Percentiles rank a stretch among this genome's conserved stretches.
phyloP scores from a whole-genome alignment of 768 basidiomycete genomes.

The Neoboletus magnificus region DNA sequence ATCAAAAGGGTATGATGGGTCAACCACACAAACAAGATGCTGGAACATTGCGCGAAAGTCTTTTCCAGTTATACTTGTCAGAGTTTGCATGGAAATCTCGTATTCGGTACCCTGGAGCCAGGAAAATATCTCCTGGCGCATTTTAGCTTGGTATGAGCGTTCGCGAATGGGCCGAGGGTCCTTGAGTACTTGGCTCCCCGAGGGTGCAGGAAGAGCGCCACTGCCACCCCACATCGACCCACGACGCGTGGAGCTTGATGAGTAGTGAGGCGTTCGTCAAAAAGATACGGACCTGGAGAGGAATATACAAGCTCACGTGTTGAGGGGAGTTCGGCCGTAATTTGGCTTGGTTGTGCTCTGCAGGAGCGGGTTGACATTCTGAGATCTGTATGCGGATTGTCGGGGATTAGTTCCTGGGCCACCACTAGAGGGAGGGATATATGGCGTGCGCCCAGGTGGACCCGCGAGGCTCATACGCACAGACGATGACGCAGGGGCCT shows the following conservation, averaged over 20 bases:
- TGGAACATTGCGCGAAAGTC: slow-evolving; percentile 86
- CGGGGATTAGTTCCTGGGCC: slow-evolving; percentile 52
- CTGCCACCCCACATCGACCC: slow-evolving; percentile 72
- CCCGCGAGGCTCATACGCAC: slow-evolving; percentile 73
- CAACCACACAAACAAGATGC: slow-evolving; percentile 66
- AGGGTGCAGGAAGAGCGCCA: slow-evolving; percentile 41
- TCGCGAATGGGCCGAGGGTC: slow-evolving; percentile 82
- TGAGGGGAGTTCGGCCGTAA: slow-evolving; percentile 72
- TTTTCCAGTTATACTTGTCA: slow-evolving; percentile 78
- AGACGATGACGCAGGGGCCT: slow-evolving; percentile 44
- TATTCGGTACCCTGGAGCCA: slow-evolving; percentile 68
- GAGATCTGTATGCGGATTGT: slow-evolving; percentile 67
- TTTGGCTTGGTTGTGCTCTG: slow-evolving; percentile 66
- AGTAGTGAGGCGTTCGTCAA: slow-evolving; percentile 3
- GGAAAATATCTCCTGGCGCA: slow-evolving; percentile 71
- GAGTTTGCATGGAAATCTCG: slow-evolving; percentile 62
- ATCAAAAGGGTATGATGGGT: slow-evolving; percentile 63
- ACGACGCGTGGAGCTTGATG: slow-evolving; percentile 61
- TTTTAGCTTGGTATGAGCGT: slow-evolving; percentile 63
- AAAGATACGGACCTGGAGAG: background rate
- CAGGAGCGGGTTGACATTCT: slow-evolving; percentile 63
- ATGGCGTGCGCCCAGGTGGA: slow-evolving; percentile 61
- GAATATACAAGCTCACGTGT: slow-evolving; percentile 43
- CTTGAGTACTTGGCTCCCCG: slow-evolving; percentile 55
- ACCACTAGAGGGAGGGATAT: slow-evolving; percentile 34